Evolutionary conservation across 306 rosid genomes (phyloP).

Genomic region (Acacia crassicarpa): DNA sequence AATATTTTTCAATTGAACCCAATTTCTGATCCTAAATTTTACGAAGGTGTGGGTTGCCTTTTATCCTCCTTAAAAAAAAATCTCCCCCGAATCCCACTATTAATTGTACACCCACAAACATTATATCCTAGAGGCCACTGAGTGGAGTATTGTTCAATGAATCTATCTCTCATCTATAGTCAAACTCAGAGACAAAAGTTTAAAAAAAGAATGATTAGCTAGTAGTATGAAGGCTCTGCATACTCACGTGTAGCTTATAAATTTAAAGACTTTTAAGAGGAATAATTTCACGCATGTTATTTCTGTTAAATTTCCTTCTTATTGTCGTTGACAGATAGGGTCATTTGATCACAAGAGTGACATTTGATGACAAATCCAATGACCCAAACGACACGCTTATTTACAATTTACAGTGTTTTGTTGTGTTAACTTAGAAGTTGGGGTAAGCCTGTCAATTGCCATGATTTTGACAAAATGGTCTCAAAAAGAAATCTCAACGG

Average conservation of each 20-base stretch:
- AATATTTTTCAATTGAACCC: too few species aligned
- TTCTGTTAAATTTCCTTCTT: neutral
- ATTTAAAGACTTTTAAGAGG: neutral
- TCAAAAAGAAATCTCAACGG: neutral
- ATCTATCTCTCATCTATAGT: neutral
- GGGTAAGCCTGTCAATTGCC: neutral
- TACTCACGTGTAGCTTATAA: neutral
- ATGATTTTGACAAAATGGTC: neutral
- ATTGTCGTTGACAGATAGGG: neutral
- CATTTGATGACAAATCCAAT: neutral
- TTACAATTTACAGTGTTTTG: neutral
- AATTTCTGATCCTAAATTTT: too few species aligned
- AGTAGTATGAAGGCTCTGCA: neutral
- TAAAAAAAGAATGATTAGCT: neutral
- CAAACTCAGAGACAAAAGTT: neutral
- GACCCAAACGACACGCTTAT: too few species aligned
- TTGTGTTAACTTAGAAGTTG: neutral
- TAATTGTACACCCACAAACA: too few species aligned
- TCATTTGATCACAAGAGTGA: neutral
- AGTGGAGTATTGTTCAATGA: neutral
- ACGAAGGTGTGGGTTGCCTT: too few species aligned
- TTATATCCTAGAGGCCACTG: too few species aligned
- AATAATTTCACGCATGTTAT: neutral
- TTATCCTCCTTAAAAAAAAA: too few species aligned
- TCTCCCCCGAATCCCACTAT: too few species aligned